Percentiles rank a stretch among this genome's conserved stretches.
Conservation (phyloP, 108 stramenopile species). For the Cylindrotheca closterium region DNA sequence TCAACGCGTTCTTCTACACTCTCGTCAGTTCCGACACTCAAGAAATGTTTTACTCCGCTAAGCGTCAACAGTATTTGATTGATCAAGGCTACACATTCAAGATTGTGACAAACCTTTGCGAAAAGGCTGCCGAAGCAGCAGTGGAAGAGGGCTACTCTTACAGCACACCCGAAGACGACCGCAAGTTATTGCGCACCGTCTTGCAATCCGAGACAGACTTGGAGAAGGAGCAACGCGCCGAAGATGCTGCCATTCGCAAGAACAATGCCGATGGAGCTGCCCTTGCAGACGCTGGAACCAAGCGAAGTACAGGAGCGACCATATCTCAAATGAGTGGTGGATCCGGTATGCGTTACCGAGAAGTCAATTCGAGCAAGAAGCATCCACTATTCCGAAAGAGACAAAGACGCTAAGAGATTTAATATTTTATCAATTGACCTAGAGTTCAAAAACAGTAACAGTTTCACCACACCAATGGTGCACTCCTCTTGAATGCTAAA, state of each 20-base stretch:
- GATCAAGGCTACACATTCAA: slow-evolving; percentile 99
- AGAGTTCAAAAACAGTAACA: too few species aligned
- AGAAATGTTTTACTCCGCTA: slow-evolving; percentile 97
- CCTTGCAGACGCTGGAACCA: slow-evolving; percentile 77
- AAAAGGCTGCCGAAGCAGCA: slow-evolving; percentile 73
- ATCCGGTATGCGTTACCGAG: slow-evolving; percentile 69
- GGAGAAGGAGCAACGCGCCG: slow-evolving; percentile 82
- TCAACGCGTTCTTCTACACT: slow-evolving; percentile 99
- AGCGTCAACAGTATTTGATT: slow-evolving; percentile 97
- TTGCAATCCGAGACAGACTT: slow-evolving; percentile 74
- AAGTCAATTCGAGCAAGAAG: slow-evolving; percentile 55
- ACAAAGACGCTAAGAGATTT: slow-evolving; percentile 24
- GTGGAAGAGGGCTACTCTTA: slow-evolving; percentile 63
- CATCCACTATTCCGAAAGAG: slow-evolving; percentile 87
- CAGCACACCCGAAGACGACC: slow-evolving; percentile 75
- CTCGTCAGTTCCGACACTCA: slow-evolving; percentile 96
- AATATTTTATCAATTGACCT: too few species aligned
- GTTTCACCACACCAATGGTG: too few species aligned
- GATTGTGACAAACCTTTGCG: slow-evolving; percentile 90
- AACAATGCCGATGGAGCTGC: slow-evolving; percentile 84
- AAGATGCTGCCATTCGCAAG: slow-evolving; percentile 89
- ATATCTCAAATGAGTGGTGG: slow-evolving; percentile 82
- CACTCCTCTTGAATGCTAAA: too few species aligned
- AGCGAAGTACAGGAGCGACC: slow-evolving; percentile 65
- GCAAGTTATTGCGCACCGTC: slow-evolving; percentile 64